Base-by-base conservation (phyloP, 768 basidiomycete species). In the Mycena polygramma region DNA sequence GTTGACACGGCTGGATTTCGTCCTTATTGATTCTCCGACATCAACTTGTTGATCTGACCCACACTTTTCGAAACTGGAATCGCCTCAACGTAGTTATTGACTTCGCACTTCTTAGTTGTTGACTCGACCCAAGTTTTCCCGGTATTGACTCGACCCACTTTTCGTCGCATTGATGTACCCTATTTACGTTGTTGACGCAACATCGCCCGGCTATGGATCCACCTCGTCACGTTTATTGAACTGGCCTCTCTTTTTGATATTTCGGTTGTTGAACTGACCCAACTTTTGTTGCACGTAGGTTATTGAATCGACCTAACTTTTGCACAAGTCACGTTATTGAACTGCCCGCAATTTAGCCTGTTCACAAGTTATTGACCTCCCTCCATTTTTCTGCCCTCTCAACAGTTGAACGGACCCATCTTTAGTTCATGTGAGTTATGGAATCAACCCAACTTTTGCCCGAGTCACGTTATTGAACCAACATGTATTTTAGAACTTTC, bases 41-140 rank as follows among this genome's bases (percentile, higher is more conserved):
- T 17, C 37, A 9, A 35, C 24, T 53, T 54, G 20, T 30, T 63
- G 62, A 63, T 53, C 45, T 41, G 39, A 45, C 62, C 62, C 39
- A 52, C 39, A 45, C 51, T 54, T 54, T 30, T n/a, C 24, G 17
- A n/a, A 20, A 14, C 14, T 54, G 37, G 52, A 63, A 7, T 15
- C 24, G 54, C 22, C 51, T 8, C 17, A 8, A 4, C 9, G 35
- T 14, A 30, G 26, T 22, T 61, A 39, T 61, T 49, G 46, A 61
- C 37, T 35, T 11, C 1, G 35, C 48, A 11, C 6, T 36, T 41
- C 39, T 54, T 36, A 4, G 9, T 24, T 51, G 22, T 51, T 51
- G 49, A 51, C 49, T 51, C 5, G 22, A 51, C 49, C n/a, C 49
- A 51, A 22, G 11, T 51, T 51, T 51, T 51, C 22, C 22, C 7